Evolutionary conservation across 768 basidiomycete genomes (phyloP).

Genomic region (Amanita polypyramis): DNA sequence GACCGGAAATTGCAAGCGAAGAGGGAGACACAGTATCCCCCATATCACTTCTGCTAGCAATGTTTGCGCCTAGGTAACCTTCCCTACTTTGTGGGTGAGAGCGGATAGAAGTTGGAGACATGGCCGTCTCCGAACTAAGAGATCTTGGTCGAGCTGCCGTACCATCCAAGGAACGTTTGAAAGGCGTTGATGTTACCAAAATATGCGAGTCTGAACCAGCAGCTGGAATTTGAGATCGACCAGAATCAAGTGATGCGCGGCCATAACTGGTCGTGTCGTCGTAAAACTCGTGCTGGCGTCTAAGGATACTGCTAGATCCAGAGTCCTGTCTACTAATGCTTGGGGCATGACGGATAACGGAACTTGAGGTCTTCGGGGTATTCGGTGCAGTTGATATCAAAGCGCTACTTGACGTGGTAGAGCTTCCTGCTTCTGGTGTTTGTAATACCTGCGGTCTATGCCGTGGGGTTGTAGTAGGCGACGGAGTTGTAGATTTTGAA

Average conservation of each 20-base stretch:
- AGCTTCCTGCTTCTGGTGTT: neutral
- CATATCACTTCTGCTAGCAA: neutral
- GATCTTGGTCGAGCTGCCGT: neutral
- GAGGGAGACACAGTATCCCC: neutral
- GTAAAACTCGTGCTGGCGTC: neutral
- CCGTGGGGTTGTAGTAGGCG: neutral
- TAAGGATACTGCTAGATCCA: neutral
- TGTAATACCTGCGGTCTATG: neutral
- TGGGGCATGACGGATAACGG: neutral
- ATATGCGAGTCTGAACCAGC: neutral
- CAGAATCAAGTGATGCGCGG: slow-evolving; percentile 2
- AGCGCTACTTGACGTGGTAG: neutral
- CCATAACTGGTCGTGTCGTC: neutral
- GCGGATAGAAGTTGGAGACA: neutral
- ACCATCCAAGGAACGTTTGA: slow-evolving; percentile 2
- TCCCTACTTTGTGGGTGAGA: too few relatives aligned
- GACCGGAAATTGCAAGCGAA: neutral
- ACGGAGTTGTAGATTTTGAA: neutral
- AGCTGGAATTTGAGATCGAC: neutral
- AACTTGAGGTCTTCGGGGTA: slow-evolving; percentile 1
- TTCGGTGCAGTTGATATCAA: neutral
- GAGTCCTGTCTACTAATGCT: slow-evolving; percentile 3
- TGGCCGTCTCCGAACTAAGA: neutral
- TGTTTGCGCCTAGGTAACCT: too few relatives aligned
- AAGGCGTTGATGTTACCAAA: slow-evolving; percentile 5